Evolutionary conservation across 208 protist genomes (phyloP).

Genomic region (Trypanosomatidae sp.): DNA sequence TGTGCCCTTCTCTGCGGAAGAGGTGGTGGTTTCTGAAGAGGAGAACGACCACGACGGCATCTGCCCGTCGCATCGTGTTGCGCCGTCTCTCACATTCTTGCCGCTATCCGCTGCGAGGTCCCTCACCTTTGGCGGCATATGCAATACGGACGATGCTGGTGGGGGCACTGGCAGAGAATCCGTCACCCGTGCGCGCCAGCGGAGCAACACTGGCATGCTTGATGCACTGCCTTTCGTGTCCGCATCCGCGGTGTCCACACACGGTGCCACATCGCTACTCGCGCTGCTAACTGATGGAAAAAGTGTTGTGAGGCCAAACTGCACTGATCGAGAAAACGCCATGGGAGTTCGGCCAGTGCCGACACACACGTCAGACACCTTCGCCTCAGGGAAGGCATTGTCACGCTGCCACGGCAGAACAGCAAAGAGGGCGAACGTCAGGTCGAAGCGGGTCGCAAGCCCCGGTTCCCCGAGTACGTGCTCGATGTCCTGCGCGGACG

Average conservation of each 20-base stretch:
- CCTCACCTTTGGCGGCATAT: neutral
- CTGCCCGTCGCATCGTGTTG: neutral
- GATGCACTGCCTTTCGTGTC: neutral
- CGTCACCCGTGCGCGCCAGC: constrained; percentile 18
- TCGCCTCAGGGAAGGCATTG: neutral
- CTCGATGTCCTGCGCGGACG: constrained; percentile 15
- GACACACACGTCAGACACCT: constrained; percentile 7
- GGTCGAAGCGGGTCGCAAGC: constrained; percentile 7
- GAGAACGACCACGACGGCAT: neutral
- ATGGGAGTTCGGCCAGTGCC: constrained; percentile 9
- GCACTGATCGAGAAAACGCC: constrained; percentile 3
- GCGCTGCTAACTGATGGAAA: neutral
- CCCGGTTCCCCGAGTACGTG: constrained; percentile 12
- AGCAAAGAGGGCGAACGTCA: constrained; percentile 11
- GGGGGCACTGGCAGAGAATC: constrained; percentile 7
- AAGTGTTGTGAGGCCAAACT: constrained; percentile 10
- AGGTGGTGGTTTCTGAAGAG: neutral
- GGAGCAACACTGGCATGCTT: neutral
- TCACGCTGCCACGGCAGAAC: neutral
- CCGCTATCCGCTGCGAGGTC: neutral
- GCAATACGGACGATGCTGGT: neutral
- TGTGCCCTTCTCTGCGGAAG: neutral
- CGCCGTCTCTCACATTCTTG: neutral
- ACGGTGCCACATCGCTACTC: neutral
- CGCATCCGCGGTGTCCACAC: neutral